Evolutionary conservation across 768 basidiomycete species (phyloP).

Genomic region (Leccinum subtestaceum): DNA sequence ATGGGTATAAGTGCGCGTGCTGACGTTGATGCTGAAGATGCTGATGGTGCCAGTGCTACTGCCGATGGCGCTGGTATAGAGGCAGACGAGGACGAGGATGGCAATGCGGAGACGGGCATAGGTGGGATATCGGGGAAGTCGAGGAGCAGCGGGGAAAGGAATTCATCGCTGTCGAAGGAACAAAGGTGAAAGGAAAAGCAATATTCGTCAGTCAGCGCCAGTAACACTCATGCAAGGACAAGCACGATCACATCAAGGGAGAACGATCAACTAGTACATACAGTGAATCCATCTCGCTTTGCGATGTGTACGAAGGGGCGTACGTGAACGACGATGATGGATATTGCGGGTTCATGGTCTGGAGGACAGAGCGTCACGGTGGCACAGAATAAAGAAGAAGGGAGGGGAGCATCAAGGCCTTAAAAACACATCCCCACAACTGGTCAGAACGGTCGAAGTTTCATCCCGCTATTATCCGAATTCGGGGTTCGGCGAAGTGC

Average conservation of each 20-base stretch:
- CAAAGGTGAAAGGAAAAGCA: neutral
- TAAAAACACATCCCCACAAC: constrained; percentile 1
- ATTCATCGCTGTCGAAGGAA: constrained; percentile 13
- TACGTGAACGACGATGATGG: neutral
- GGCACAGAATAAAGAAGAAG: neutral
- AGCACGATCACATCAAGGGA: neutral
- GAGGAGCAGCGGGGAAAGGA: constrained; percentile 11
- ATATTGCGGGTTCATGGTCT: neutral
- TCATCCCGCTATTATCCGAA: neutral
- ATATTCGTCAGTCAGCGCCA: neutral
- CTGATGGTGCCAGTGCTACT: too few species aligned
- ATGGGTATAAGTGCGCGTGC: neutral
- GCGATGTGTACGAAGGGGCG: neutral
- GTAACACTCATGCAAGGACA: neutral
- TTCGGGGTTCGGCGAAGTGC: constrained; percentile 8
- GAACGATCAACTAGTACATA: constrained; percentile 1
- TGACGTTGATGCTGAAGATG: neutral
- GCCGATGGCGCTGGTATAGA: neutral
- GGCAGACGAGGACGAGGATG: neutral
- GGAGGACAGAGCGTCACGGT: neutral
- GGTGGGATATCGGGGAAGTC: neutral
- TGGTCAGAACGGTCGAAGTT: neutral
- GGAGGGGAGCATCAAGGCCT: neutral
- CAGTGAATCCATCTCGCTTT: constrained; percentile 8
- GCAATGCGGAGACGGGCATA: neutral